Conservation (phyloP, 1,284 basidiomycete genomes). For the Naganishia cerealis region DNA sequence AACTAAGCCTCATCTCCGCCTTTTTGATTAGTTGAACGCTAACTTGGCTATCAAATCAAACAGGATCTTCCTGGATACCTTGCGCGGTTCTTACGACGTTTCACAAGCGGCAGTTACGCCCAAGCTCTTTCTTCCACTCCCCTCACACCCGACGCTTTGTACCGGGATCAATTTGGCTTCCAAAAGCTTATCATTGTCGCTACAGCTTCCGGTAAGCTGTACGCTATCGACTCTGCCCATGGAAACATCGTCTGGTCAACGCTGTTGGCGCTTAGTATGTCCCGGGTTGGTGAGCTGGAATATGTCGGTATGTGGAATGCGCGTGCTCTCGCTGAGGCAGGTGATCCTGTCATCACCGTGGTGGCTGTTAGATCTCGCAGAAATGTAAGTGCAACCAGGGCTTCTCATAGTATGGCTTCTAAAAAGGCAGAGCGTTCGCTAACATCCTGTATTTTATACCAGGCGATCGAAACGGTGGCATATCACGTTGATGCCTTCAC, state of each 20-base stretch:
- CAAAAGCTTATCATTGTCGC: conserved; percentile 76
- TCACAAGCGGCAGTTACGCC: conserved; percentile 70
- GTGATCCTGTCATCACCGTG: conserved; percentile 46
- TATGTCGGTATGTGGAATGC: conserved; percentile 45
- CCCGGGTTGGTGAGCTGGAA: conserved; percentile 42
- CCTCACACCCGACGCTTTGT: conserved; percentile 52
- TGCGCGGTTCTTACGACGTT: conserved; percentile 67
- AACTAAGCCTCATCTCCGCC: conserved; percentile 26
- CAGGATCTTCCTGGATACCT: conserved; percentile 73
- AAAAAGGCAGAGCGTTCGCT: no score
- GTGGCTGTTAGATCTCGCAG: conserved; percentile 40
- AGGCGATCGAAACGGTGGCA: conserved; percentile 59
- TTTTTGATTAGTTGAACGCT: neutral
- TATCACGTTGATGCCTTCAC: conserved; percentile 78
- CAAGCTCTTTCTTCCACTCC: conserved; percentile 55
- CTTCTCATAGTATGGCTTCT: neutral
- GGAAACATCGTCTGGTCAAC: conserved; percentile 75
- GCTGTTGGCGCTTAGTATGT: conserved; percentile 53
- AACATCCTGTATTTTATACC: neutral
- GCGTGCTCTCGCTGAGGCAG: conserved; percentile 42
- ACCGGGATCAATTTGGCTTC: conserved; percentile 81
- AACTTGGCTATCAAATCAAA: conserved; percentile 9
- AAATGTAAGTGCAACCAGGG: conserved; percentile 36
- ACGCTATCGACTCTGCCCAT: conserved; percentile 75
- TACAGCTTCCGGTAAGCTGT: conserved; percentile 72